These are phyloP conservation scores for Raphanus raphanistrum DNA, from an alignment of 345 rosid genomes.

Conservation along the genomic window DNA sequence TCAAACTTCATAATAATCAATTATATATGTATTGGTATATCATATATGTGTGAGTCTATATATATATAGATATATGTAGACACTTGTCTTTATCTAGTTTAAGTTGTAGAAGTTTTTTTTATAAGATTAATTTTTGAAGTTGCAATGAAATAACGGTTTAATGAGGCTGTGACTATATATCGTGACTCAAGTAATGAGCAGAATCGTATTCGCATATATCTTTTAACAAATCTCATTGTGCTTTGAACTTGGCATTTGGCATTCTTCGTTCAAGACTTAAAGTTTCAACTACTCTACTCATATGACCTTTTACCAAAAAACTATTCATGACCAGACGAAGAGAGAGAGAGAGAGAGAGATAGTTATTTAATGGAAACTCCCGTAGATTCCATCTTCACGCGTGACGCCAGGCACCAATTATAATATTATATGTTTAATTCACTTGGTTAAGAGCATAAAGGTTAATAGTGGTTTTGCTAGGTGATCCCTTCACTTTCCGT, in stretches of 20 bases:
- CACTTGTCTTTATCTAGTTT: conserved; percentile 24
- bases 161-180: conserved; percentile 32
- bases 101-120: too few relatives aligned
- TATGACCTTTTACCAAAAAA: neutral
- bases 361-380: conserved; percentile 21
- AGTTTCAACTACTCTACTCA: too few relatives aligned
- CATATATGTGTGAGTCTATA: neutral
- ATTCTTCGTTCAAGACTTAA: neutral
- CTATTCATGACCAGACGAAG: conserved; percentile 7
- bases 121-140: neutral
- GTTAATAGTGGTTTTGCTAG: too few relatives aligned
- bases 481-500: too few relatives aligned
- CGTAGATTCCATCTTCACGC: conserved; percentile 26
- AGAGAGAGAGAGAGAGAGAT: neutral
- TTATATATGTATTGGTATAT: neutral
- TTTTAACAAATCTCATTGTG: conserved; percentile 1
- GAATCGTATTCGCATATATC: conserved; percentile 35
- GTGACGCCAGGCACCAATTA: conserved; percentile 20
- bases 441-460: neutral
- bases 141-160: conserved; percentile 1
- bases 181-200: conserved; percentile 25
- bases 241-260: conserved; percentile 28
- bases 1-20: conserved; percentile 37
- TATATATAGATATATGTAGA: conserved; percentile 1
- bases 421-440: too few relatives aligned